phyloP scores from a whole-genome alignment of 139 green algal species.

The Tetradesmus lagerheimii region DNA sequence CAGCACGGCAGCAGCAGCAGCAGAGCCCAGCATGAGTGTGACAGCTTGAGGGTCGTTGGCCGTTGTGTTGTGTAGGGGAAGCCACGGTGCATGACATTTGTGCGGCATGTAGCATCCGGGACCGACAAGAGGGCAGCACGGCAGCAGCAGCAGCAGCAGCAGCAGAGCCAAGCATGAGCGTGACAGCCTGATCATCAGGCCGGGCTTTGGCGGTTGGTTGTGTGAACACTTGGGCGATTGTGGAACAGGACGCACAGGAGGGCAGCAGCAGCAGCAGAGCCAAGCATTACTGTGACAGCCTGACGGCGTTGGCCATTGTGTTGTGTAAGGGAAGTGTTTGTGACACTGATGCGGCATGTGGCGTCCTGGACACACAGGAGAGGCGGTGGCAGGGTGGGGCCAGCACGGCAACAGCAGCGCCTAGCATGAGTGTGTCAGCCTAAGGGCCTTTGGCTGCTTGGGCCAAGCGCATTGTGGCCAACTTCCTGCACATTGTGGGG shows the following conservation, averaged over 20 bases:
- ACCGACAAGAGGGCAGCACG: background rate
- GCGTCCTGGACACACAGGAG: too few relatives aligned
- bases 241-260: background rate
- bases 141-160: constrained; percentile 11
- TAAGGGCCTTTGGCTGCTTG: background rate
- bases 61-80: background rate
- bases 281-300: background rate
- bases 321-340: too few relatives aligned
- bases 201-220: background rate
- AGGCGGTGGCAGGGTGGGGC: too few relatives aligned
- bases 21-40: constrained; percentile 61
- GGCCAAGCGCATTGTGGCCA: background rate
- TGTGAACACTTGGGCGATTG: background rate
- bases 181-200: too few relatives aligned
- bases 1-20: constrained; percentile 12
- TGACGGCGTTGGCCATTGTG: too few relatives aligned
- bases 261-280: constrained; percentile 4
- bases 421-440: background rate
- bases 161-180: background rate
- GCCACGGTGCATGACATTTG: too few relatives aligned
- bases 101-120: too few relatives aligned
- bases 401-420: too few relatives aligned
- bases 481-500: too few relatives aligned
- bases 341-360: too few relatives aligned
- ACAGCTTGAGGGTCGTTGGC: background rate